These are phyloP conservation scores for Apiosordaria backusii DNA, from an alignment of 495 filamentous ascomycete genomes.

Conservation along the genomic window DNA sequence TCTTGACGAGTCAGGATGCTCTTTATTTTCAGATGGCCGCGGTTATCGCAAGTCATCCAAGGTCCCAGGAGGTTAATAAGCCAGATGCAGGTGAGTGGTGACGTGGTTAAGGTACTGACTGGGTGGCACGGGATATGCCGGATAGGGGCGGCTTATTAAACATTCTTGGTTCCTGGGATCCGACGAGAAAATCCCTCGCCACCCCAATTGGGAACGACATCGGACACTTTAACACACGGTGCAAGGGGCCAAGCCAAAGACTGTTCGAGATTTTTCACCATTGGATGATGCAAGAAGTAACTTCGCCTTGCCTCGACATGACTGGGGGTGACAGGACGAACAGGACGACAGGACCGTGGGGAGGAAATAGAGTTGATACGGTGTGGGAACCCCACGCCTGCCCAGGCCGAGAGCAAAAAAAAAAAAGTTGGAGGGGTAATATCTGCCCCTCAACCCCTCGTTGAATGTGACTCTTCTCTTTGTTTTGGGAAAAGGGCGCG, in stretches of 20 bases:
- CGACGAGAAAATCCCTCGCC: conserved; percentile 21
- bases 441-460: not conserved
- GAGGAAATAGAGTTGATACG: conserved; percentile 14
- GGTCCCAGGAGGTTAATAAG: not conserved
- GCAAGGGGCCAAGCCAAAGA: not conserved
- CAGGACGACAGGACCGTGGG: conserved; percentile 5
- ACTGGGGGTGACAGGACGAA: not conserved
- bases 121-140: conserved; percentile 17
- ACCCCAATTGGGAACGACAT: conserved; percentile 17
- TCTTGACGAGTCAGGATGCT: not conserved
- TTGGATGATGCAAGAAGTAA: not conserved
- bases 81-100: not conserved
- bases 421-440: conserved; percentile 3
- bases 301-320: not conserved
- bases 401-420: not conserved
- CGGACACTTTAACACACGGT: conserved; percentile 10
- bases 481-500: not conserved
- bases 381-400: conserved; percentile 8
- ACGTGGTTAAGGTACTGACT: not conserved
- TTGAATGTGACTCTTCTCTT: not conserved
- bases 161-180: not conserved
- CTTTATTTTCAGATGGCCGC: not conserved
- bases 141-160: conserved; percentile 26
- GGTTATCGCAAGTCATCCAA: not conserved
- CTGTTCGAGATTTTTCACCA: not conserved